Conservation (phyloP, 345 rosid genomes). For the Citrus reticulata region DNA sequence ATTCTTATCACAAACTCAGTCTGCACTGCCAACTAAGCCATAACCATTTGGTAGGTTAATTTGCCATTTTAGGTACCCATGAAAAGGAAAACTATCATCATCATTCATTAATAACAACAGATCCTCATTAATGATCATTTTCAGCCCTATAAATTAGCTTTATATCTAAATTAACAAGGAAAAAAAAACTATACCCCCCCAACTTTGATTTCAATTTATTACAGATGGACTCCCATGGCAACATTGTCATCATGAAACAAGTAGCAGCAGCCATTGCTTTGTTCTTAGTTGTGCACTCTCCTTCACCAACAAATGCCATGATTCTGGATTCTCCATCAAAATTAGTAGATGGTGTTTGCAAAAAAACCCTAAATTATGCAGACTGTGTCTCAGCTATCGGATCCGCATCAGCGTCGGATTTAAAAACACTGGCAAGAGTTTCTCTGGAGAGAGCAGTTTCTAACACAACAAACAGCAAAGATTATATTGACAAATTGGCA, state of each 20-base stretch:
- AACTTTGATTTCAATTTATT: too few species aligned
- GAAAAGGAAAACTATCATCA: too few species aligned
- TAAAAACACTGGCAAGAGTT: background rate
- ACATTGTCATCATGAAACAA: background rate
- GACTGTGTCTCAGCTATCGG: background rate
- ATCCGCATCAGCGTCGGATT: background rate
- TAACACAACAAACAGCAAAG: background rate
- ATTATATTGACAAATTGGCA: background rate
- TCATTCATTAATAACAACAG: background rate
- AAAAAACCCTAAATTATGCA: background rate
- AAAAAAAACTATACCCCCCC: background rate
- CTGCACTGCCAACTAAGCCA: too few species aligned
- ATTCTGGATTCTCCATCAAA: background rate
- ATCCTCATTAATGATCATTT: background rate
- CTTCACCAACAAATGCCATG: background rate
- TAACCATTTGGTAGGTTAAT: too few species aligned
- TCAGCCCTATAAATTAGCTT: background rate
- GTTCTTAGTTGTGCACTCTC: background rate
- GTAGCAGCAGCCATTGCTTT: background rate
- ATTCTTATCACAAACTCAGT: rapidly evolving
- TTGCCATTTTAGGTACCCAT: background rate
- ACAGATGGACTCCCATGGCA: background rate
- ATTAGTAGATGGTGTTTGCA: background rate
- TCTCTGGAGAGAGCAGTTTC: background rate
- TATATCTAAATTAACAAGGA: too few species aligned